Percentiles rank a stretch among this genome's conserved stretches.
Conservation (phyloP, 139 green algal species). For the Bryopsis sp. region DNA sequence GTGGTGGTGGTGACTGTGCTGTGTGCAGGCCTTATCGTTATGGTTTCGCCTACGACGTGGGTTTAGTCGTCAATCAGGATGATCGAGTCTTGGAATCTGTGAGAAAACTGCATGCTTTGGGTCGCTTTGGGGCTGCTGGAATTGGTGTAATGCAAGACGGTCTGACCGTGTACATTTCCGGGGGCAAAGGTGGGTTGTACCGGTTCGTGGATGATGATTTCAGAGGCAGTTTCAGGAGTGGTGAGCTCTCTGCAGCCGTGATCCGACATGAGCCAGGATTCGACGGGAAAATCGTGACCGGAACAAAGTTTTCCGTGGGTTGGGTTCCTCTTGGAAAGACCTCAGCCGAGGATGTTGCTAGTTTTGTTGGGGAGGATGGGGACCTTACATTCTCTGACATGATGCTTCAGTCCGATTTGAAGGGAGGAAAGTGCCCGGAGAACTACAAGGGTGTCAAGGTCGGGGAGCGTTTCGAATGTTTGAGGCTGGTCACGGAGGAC, state of each 20-base stretch:
- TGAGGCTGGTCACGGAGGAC: background rate
- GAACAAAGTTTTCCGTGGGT: background rate
- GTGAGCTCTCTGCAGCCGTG: slow-evolving; percentile 13
- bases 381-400: slow-evolving; percentile 13
- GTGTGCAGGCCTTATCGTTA: slow-evolving; percentile 19
- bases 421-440: background rate
- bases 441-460: slow-evolving; percentile 1
- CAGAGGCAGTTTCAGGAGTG: slow-evolving; percentile 5
- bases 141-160: slow-evolving; percentile 19
- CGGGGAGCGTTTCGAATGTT: background rate
- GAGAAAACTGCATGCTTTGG: slow-evolving; percentile 17
- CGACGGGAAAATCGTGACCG: background rate
- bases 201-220: slow-evolving; percentile 7
- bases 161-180: slow-evolving; percentile 16
- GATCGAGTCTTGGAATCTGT: slow-evolving; percentile 17
- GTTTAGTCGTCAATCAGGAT: background rate
- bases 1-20: background rate
- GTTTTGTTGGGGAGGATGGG: background rate
- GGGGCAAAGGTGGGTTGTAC: slow-evolving; percentile 16
- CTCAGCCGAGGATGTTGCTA: background rate
- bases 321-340: slow-evolving; percentile 1
- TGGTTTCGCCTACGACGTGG: slow-evolving; percentile 12
- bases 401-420: background rate
- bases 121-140: background rate
- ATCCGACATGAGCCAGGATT: background rate